Base-by-base conservation (phyloP, 2,329 filamentous ascomycete genomes). In the Pyrenophora graminea region DNA sequence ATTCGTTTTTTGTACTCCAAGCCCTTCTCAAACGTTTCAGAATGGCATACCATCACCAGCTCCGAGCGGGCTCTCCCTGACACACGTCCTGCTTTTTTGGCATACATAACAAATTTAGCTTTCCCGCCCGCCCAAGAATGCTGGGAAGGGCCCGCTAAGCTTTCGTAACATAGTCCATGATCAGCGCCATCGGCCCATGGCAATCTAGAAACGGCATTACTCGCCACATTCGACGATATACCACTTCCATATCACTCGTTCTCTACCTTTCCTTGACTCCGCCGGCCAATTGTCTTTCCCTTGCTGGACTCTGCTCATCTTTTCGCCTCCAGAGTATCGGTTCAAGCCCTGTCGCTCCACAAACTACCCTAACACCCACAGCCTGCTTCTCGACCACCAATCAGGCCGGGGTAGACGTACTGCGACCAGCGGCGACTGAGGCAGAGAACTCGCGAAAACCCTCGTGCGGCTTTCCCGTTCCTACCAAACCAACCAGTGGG, bases 301-400 rank as follows among this genome's bases (percentile, higher is more conserved):
- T 48, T 47, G 27, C 42, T 45, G 48, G 49, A 15, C 52, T 45
- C 32, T 60, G 66, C 45, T 62, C 64, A 70, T 71, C 69, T 60
- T 62, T 68, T 72, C 67, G 69, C 70, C 70, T 70, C 66, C 66
- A 67, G 56, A 54, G 43, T 58, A 53, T 67, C 64, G 66, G 67
- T 70, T 68, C 56, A 53, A 47, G 39, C 61, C 60, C 54, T 61
- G 62, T 62, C 58, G 61, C 58, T 63, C 62, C 65, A 66, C 63
- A 63, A 13, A 53, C 56, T 54, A 64, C 61, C 59, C 60, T 60
- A 59, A 54, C 62, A 68, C 63, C 65, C 62, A 68, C 63, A 66
- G 56, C 56, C 53, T 61, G 53, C 55, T 39, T 15, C 37, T 46
- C 48, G 46, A 48, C 42, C 43, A 19, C 69, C 70, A 73, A 70